phyloP scores from a whole-genome alignment of 495 filamentous ascomycete genomes.

The Xylaria grammica region DNA sequence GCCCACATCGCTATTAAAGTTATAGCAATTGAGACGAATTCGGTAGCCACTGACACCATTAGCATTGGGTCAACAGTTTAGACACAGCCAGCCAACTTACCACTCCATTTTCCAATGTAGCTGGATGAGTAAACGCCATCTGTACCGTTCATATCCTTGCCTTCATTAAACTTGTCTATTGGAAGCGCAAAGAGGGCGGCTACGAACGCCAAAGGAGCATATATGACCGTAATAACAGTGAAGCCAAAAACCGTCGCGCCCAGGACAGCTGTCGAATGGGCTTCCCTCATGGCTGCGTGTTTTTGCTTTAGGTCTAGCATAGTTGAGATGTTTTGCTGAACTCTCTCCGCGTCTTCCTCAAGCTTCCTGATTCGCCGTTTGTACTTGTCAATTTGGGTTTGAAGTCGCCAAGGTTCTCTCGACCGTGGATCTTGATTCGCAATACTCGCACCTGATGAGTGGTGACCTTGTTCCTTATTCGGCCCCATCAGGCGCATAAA shows the following conservation, averaged over 20 bases:
- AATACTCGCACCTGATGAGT: no score
- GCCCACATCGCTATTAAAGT: conserved; percentile 9
- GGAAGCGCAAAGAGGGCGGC: conserved; percentile 1
- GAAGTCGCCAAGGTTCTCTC: neutral
- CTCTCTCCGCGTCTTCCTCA: conserved; percentile 1
- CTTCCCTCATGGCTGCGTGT: conserved; percentile 4
- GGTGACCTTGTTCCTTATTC: neutral
- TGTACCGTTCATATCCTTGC: neutral
- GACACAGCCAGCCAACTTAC: neutral
- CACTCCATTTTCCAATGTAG: conserved; percentile 14
- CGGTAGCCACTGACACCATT: neutral
- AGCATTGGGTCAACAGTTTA: neutral
- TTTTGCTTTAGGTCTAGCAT: conserved; percentile 10
- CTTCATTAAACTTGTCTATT: conserved; percentile 1
- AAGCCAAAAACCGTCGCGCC: conserved; percentile 7
- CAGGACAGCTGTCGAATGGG: neutral
- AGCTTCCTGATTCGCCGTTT: neutral
- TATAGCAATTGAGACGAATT: neutral
- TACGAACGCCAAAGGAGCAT: conserved; percentile 1
- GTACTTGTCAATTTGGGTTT: neutral
- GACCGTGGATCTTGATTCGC: neutral
- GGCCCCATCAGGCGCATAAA: neutral
- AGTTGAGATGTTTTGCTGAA: neutral
- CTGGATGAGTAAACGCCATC: conserved; percentile 6
- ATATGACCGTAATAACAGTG: conserved; percentile 5